Percentiles rank a stretch among this genome's conserved stretches.
Evolutionary conservation across 2,329 filamentous ascomycete species (phyloP).

Genomic region (Penicillium sp.): DNA sequence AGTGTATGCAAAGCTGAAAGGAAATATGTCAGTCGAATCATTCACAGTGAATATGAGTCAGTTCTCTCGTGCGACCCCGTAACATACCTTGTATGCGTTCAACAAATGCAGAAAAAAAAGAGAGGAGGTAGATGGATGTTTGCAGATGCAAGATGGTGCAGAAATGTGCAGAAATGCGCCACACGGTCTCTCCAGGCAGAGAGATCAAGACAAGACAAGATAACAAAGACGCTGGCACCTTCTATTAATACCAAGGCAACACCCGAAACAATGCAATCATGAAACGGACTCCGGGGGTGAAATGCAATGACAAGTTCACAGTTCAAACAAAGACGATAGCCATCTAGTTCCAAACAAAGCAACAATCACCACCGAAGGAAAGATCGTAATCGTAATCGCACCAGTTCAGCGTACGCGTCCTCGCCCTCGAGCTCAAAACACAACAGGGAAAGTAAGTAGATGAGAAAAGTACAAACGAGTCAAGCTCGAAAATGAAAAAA

Average conservation of each 20-base stretch:
- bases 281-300: constrained; percentile 1
- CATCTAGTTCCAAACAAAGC: neutral
- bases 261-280: constrained; percentile 7
- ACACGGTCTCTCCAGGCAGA: neutral
- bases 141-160: neutral
- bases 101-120: neutral
- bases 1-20: neutral
- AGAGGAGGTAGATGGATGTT: neutral
- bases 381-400: neutral
- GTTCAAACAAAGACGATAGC: neutral
- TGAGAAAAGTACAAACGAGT: neutral
- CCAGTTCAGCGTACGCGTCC: neutral
- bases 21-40: neutral
- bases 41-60: neutral
- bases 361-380: neutral
- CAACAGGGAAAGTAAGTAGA: neutral
- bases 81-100: constrained; percentile 18
- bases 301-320: neutral
- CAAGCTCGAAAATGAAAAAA: neutral
- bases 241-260: constrained; percentile 27
- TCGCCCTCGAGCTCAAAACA: neutral
- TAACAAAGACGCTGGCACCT: constrained; percentile 15
- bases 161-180: neutral
- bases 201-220: neutral
- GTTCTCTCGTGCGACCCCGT: neutral